phyloP scores from a whole-genome alignment of 1,284 basidiomycete species.

The Heterobasidion annosum region DNA sequence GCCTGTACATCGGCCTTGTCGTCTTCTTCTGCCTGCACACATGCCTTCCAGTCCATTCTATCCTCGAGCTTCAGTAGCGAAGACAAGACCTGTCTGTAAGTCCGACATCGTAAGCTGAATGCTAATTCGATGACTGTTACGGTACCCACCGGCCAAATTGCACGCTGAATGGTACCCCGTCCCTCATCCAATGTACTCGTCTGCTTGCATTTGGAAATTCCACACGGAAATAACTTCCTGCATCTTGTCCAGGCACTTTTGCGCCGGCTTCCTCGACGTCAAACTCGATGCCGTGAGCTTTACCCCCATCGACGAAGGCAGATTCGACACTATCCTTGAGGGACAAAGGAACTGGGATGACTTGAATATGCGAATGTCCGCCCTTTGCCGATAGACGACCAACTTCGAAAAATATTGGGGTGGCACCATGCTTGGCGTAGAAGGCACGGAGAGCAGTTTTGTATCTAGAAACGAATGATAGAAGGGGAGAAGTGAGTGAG shows the following conservation, averaged over 20 bases:
- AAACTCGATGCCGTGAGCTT: slow-evolving; percentile 53
- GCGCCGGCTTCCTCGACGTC: slow-evolving; percentile 44
- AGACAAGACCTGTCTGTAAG: slow-evolving; percentile 66
- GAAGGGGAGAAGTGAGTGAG: background rate
- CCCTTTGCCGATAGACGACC: slow-evolving; percentile 75
- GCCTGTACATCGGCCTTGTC: slow-evolving; percentile 73
- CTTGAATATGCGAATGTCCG: slow-evolving; percentile 91
- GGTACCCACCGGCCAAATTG: slow-evolving; percentile 83
- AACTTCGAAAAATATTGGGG: slow-evolving; percentile 82
- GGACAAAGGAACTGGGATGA: slow-evolving; percentile 68
- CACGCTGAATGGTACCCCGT: slow-evolving; percentile 72
- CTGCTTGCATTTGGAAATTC: slow-evolving; percentile 82
- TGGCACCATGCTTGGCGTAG: slow-evolving; percentile 64
- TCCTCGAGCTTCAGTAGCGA: slow-evolving; percentile 65
- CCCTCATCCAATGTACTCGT: slow-evolving; percentile 79
- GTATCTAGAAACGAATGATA: slow-evolving; percentile 40
- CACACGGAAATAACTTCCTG: slow-evolving; percentile 77
- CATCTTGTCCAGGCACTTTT: slow-evolving; percentile 1
- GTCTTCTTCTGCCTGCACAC: slow-evolving; percentile 70
- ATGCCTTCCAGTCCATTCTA: slow-evolving; percentile 86
- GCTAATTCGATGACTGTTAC: slow-evolving; percentile 2
- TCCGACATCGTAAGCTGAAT: slow-evolving; percentile 5
- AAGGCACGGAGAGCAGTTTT: slow-evolving; percentile 67
- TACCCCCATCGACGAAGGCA: slow-evolving; percentile 64
- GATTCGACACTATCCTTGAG: slow-evolving; percentile 56